phyloP scores from a whole-genome alignment of 768 basidiomycete genomes.

The Punctularia strigosozonata region DNA sequence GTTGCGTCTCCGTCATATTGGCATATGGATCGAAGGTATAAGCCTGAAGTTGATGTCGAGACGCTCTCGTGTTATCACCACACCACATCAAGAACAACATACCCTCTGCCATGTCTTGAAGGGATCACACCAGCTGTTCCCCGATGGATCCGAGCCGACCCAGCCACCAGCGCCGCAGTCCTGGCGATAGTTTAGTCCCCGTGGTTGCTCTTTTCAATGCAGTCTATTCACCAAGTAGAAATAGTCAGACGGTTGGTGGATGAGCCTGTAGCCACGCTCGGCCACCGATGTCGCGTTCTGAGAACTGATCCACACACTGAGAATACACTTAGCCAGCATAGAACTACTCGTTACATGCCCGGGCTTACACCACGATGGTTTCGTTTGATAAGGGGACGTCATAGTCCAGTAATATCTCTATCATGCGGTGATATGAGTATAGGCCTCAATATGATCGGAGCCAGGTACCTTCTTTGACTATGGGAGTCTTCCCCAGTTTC shows the following conservation, averaged over 20 bases:
- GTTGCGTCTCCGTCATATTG: constrained; percentile 36
- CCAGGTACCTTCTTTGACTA: constrained; percentile 38
- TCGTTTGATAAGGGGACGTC: constrained; percentile 22
- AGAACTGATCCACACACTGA: constrained; percentile 65
- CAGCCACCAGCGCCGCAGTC: constrained; percentile 69
- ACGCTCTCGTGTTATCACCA: constrained; percentile 2
- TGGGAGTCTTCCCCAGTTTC: constrained; percentile 31
- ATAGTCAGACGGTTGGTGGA: constrained; percentile 64
- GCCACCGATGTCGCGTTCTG: constrained; percentile 48
- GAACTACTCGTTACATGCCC: constrained; percentile 1
- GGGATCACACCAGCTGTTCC: constrained; percentile 65
- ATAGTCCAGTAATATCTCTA: constrained; percentile 26
- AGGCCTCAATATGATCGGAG: too few relatives aligned
- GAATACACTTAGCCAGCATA: constrained; percentile 2
- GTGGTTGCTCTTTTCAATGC: not conserved
- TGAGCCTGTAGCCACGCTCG: constrained; percentile 43
- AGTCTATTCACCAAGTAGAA: constrained; percentile 58
- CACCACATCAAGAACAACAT: constrained; percentile 2
- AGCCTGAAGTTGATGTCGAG: constrained; percentile 23
- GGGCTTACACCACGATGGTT: constrained; percentile 31
- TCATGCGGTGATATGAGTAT: too few relatives aligned
- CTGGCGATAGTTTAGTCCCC: constrained; percentile 9
- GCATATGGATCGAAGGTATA: constrained; percentile 65
- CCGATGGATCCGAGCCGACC: constrained; percentile 31
- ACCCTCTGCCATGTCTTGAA: constrained; percentile 77